Evolutionary conservation across 495 filamentous ascomycete genomes (phyloP), one percentile per base, ranked within the genome.

Genomic region (Trichocladium uniseriatum): DNA sequence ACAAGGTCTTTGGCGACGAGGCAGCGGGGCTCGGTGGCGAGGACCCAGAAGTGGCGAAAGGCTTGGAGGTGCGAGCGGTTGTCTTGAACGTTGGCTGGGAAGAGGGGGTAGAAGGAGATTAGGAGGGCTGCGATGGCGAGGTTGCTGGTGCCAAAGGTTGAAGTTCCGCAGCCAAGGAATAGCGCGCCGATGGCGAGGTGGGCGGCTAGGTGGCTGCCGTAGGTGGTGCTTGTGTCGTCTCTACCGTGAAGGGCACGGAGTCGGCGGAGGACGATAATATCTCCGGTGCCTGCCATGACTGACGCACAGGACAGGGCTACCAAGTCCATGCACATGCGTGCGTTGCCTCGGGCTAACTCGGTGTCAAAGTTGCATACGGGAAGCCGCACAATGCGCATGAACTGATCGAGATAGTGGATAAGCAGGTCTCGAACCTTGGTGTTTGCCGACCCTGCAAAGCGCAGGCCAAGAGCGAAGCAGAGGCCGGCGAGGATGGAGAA

Each of bases 41-140:
- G 75, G 13, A 94, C 89, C 92, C 92, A 99, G 60, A 99, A 82
- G 65, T 99, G 92, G 2, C 94, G 83, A 74, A 97, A 94, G 6
- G 92, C 92, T 74, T 99, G 92, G 3, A 97, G 75, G 53, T 99
- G 92, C 21, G 86, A 88, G 59, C 83, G 86, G 60, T 95, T 96
- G 69, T 97, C 92, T 42, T 92, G 81, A 3, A 95, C 84, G 4
- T 80, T 81, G 22, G 80, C 81, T 2, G 92, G 92, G 64, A 91
- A 97, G 19, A 96, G 74, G 0, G 92, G 92, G 57, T 97, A 97
- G 62, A 99, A 92, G 2, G 92, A 84, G 45, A 90, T 87, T 15
- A 99, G 75, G 7, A 99, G 74, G 1, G 87, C 79, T 7, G 89
- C 89, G 41, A 91, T 79, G 28, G 92, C 89, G 13, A 92, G 64